phyloP scores from a whole-genome alignment of 75 land plant genomes.

The Larix kaempferi region DNA sequence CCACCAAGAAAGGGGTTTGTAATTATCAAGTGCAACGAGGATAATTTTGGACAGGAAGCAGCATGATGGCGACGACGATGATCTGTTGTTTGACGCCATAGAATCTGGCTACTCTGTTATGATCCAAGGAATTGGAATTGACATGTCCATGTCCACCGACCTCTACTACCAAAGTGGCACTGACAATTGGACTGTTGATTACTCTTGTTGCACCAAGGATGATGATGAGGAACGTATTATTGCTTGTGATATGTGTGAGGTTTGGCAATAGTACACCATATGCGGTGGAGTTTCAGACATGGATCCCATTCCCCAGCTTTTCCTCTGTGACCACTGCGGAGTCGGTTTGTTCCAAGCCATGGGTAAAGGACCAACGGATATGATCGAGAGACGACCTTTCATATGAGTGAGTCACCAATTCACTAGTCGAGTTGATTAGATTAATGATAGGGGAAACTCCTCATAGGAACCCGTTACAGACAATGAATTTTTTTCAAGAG shows the following conservation, averaged over 20 bases:
- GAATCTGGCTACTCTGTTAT: conserved; percentile 43
- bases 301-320: conserved; percentile 73
- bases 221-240: too few relatives aligned
- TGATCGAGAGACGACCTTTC: too few relatives aligned
- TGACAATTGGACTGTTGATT: conserved; percentile 25
- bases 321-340: conserved; percentile 77
- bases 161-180: conserved; percentile 33
- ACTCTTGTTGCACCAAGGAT: too few relatives aligned
- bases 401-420: too few relatives aligned
- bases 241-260: too few relatives aligned
- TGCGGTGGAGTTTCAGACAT: conserved; percentile 63
- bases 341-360: conserved; percentile 21
- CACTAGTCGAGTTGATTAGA: too few relatives aligned
- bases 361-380: too few relatives aligned
- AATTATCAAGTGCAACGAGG: conserved; percentile 50
- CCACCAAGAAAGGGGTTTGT: conserved; percentile 3
- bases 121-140: conserved; percentile 48
- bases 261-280: too few relatives aligned
- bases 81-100: conserved; percentile 37
- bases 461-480: too few relatives aligned
- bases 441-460: too few relatives aligned
- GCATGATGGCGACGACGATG: conserved; percentile 41
- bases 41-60: conserved; percentile 84
- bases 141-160: conserved; percentile 14
- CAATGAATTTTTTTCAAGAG: too few relatives aligned